Percentiles rank a stretch among this genome's conserved stretches.
phyloP scores from a whole-genome alignment of 2,329 filamentous ascomycete genomes.

The Camillea tinctor region DNA sequence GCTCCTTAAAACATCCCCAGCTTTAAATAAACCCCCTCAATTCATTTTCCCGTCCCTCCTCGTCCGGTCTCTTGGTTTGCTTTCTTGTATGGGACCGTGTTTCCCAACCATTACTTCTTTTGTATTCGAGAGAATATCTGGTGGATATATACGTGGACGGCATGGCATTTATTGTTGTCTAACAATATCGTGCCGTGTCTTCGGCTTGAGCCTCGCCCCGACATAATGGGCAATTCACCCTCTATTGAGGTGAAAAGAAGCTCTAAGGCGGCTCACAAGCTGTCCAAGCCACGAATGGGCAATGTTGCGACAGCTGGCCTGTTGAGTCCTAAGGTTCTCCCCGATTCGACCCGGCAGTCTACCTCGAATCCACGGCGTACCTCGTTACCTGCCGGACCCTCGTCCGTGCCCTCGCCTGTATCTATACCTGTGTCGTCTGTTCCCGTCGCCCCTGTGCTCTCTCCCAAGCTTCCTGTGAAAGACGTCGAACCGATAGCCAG shows the following conservation, averaged over 20 bases:
- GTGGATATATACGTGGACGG: slow-evolving; percentile 33
- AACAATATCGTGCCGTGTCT: slow-evolving; percentile 33
- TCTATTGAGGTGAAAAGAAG: slow-evolving; percentile 43
- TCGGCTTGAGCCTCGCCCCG: slow-evolving; percentile 24
- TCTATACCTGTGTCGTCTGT: slow-evolving; percentile 11
- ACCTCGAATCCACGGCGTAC: slow-evolving; percentile 29
- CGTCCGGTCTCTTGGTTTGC: slow-evolving; percentile 13
- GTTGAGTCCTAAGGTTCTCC: slow-evolving; percentile 37
- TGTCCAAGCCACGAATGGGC: slow-evolving; percentile 49
- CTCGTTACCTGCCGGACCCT: slow-evolving; percentile 23
- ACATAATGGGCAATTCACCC: slow-evolving; percentile 50
- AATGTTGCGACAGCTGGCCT: slow-evolving; percentile 43
- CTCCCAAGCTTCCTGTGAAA: slow-evolving; percentile 19
- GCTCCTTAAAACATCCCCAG: slow-evolving; percentile 18
- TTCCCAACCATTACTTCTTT: slow-evolving; percentile 20
- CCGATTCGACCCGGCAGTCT: slow-evolving; percentile 30
- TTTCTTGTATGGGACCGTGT: slow-evolving; percentile 30
- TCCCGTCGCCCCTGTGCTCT: slow-evolving; percentile 8
- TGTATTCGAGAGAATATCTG: too few relatives aligned
- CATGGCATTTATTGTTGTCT: slow-evolving; percentile 42
- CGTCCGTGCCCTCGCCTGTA: slow-evolving; percentile 1
- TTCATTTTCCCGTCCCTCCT: slow-evolving; percentile 13
- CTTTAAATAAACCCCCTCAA: slow-evolving; percentile 18
- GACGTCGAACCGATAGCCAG: slow-evolving; percentile 6
- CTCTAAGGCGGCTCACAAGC: slow-evolving; percentile 44